phyloP scores from a whole-genome alignment of 495 filamentous ascomycete genomes.

The Talaromyces proteolyticus region DNA sequence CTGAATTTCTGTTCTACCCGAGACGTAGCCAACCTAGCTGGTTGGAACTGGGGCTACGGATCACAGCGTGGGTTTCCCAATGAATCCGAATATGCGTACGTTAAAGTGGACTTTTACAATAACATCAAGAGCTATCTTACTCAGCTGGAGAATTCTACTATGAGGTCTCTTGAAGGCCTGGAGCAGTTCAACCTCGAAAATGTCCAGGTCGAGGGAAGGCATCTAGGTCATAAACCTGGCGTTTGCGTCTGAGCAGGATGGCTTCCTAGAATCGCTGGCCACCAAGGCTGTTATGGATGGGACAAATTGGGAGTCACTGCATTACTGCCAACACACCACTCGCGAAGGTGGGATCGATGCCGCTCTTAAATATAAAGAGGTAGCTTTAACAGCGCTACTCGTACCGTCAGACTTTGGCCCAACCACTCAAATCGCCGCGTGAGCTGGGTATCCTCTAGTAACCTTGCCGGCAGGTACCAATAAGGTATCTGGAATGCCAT shows the following conservation, averaged over 20 bases:
- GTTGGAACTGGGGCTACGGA: constrained; percentile 72
- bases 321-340: constrained; percentile 50
- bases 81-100: constrained; percentile 63
- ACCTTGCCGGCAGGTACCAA: constrained; percentile 58
- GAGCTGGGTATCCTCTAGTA: constrained; percentile 64
- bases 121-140: constrained; percentile 60
- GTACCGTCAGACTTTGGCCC: constrained; percentile 63
- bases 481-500: constrained; percentile 57
- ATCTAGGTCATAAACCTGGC: constrained; percentile 55
- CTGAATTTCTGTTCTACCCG: constrained; percentile 59
- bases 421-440: constrained; percentile 48
- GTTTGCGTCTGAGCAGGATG: constrained; percentile 65
- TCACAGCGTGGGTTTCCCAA: constrained; percentile 56
- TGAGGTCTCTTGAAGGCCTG: constrained; percentile 60
- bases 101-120: constrained; percentile 76
- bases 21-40: constrained; percentile 52
- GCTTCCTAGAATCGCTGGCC: constrained; percentile 55
- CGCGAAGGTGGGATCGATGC: constrained; percentile 64
- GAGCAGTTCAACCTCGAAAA: constrained; percentile 63
- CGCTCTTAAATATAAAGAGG: constrained; percentile 45
- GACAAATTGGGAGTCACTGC: constrained; percentile 59
- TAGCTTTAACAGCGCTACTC: constrained; percentile 51
- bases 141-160: constrained; percentile 58
- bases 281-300: constrained; percentile 56
- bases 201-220: constrained; percentile 59